Conservation (phyloP, 495 filamentous ascomycete species). For the Acidomyces sp. region DNA sequence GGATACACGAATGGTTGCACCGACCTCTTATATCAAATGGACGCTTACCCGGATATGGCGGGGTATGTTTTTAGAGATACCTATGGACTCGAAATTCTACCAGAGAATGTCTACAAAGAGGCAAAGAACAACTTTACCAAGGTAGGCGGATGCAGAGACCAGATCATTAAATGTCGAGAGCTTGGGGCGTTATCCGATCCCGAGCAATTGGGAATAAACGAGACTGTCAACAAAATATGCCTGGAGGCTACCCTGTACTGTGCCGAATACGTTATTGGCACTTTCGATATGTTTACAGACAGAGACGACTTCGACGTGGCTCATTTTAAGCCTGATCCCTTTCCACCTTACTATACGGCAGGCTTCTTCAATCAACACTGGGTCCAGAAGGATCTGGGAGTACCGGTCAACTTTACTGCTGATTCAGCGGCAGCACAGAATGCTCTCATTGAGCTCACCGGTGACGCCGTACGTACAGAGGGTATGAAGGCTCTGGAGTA, state of each 20-base stretch:
- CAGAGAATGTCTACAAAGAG: slow-evolving; percentile 25
- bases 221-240: slow-evolving; percentile 37
- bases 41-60: slow-evolving; percentile 29
- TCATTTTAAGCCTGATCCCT: slow-evolving; percentile 16
- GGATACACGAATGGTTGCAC: slow-evolving; percentile 19
- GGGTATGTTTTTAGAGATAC: slow-evolving; percentile 38
- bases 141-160: slow-evolving; percentile 38
- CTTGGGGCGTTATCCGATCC: slow-evolving; percentile 34
- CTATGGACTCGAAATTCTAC: slow-evolving; percentile 31
- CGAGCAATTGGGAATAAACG: slow-evolving; percentile 31
- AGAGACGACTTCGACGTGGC: slow-evolving; percentile 22
- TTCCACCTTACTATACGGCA: slow-evolving; percentile 14
- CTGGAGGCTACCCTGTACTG: slow-evolving; percentile 35
- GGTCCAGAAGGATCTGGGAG: slow-evolving; percentile 23
- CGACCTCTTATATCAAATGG: slow-evolving; percentile 29
- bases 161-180: slow-evolving; percentile 38
- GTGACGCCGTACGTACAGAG: slow-evolving; percentile 37
- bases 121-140: slow-evolving; percentile 32
- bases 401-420: slow-evolving; percentile 22
- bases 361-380: slow-evolving; percentile 24
- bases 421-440: slow-evolving; percentile 4
- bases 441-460: slow-evolving; percentile 13
- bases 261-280: slow-evolving; percentile 33
- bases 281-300: slow-evolving; percentile 34
- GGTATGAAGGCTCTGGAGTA: slow-evolving; percentile 37